Base-by-base conservation (phyloP, 176 grass and related monocot genomes). In the Oryza glaberrima region DNA sequence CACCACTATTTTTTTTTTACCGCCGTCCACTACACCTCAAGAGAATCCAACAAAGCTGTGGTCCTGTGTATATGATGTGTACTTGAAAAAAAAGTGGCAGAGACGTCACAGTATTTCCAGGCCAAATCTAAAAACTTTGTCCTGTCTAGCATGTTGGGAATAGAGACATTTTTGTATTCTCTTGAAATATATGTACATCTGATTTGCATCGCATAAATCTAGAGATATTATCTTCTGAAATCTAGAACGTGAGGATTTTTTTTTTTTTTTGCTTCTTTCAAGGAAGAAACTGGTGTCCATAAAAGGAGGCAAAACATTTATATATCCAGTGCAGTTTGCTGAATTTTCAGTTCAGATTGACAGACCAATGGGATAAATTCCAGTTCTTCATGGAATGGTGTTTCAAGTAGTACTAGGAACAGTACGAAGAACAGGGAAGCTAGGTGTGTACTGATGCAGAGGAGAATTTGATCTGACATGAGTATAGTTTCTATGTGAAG, bases 41-140 rank as follows among this genome's bases (percentile, higher is more conserved):
- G 13, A 77, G 83, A 90, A 90, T 78, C 60, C 69, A 68, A 76
- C 19, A 79, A 75, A 75, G 88, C 30, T 61, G 68, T 79, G 84
- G 60, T 83, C 67, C 9, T 67, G 9, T 67, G 13, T 82, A 63
- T 23, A 63, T 63, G 20, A 63, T 23, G 7, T 78, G 36, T 72
- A 35, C n/a, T 51, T 44, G 43, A 40, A 48, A 88, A 65, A 12
- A 8, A 65, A 88, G 52, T 83, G 43, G 45, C 45, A 83, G 10
- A 78, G 28, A 61, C 77, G 65, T 64, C 58, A 60, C 13, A 3
- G 3, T 41, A 32, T 81, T 73, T 28, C 45, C 43, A 54, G 4
- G 48, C 32, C 32, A 86, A 38, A 30, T 84, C 32, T 65, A 66
- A 20, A 11, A 72, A 20, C 56, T 73, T 77, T 72, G 51, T 65